Base-by-base conservation (phyloP, 2,329 filamentous ascomycete genomes). In the Diplodia scrobiculata region DNA sequence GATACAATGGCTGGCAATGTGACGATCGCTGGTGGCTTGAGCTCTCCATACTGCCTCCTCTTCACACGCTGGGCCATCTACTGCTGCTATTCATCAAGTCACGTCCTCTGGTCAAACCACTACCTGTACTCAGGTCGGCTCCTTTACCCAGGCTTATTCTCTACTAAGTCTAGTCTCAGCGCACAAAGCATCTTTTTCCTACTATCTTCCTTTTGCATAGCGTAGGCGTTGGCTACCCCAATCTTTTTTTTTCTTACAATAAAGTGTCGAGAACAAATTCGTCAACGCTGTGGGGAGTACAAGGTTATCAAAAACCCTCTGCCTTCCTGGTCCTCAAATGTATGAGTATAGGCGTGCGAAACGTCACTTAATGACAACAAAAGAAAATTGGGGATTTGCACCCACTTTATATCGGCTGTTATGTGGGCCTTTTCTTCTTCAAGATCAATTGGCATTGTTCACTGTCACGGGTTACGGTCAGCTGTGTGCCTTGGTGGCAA, bases 221-320 rank as follows among this genome's bases (percentile, higher is more conserved):
- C 60, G 60, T 63, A 45, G 60, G 60, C 60, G 60, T 63, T 41
- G 7, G 50, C n/a, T 36, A 25, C 17, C n/a, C 50, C 50, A 29
- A 41, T 48, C 5, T 27, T 48, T 41, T 11, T 52, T 51, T 14
- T 2, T 51, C 21, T 19, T 5, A 41, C 29, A 3, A 2, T 27
- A 14, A 36, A 47, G 32, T 19, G 41, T 19, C 41, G n/a, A 45
- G 19, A 19, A 19, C 17, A n/a, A 19, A 45, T 10, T 45, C 13
- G 3, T 19, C 17, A n/a, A 45, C 41, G 9, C n/a, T 9, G 41
- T 7, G 41, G 41, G 17, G 9, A 45, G 10, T 9, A n/a, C 2
- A n/a, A 6, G 38, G 38, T n/a, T 45, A 10, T n/a, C 6, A 45
- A 19, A 19, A 10, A 17, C 6, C n/a, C 10, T 19, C 10, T n/a